Percentiles rank a stretch among this genome's conserved stretches.
Conservation (phyloP, 2,329 filamentous ascomycete species). For the Penicillium fuscoglaucum region DNA sequence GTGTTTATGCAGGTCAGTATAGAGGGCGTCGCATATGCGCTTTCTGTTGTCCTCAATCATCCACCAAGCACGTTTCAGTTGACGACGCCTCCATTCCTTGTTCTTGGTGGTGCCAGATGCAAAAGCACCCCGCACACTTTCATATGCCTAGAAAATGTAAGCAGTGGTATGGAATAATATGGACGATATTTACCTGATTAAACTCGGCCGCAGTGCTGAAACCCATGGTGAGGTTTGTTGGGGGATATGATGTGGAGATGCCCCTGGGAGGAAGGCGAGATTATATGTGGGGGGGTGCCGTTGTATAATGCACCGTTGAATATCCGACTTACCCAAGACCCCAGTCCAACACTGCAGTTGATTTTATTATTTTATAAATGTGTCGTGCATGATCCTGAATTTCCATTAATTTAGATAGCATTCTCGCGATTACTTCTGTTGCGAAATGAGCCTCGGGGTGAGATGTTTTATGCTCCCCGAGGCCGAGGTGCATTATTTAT, state of each 20-base stretch:
- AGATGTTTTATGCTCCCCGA: neutral
- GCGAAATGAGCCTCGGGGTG: neutral
- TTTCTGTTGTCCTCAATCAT: constrained; percentile 25
- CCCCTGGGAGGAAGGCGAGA: neutral
- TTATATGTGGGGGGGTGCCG: neutral
- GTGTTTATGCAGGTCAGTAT: constrained; percentile 19
- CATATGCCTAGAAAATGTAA: constrained; percentile 16
- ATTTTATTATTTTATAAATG: neutral
- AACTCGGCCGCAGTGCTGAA: constrained; percentile 20
- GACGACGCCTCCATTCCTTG: constrained; percentile 20
- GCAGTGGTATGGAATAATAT: neutral
- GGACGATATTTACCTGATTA: constrained; percentile 10
- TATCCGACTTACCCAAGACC: constrained; percentile 1
- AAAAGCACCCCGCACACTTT: constrained; percentile 15
- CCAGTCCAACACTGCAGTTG: neutral
- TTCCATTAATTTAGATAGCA: neutral
- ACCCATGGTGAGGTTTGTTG: constrained; percentile 8
- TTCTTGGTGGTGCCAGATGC: constrained; percentile 16
- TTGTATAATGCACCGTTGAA: neutral
- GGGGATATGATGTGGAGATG: constrained; percentile 8
- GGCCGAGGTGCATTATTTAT: neutral
- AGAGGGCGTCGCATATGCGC: constrained; percentile 16
- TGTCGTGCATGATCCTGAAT: neutral
- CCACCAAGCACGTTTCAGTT: constrained; percentile 24
- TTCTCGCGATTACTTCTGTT: neutral